Percentiles rank a stretch among this genome's conserved stretches.
Conservation (phyloP, 2,329 filamentous ascomycete species). For the Fusarium gaditjirri region DNA sequence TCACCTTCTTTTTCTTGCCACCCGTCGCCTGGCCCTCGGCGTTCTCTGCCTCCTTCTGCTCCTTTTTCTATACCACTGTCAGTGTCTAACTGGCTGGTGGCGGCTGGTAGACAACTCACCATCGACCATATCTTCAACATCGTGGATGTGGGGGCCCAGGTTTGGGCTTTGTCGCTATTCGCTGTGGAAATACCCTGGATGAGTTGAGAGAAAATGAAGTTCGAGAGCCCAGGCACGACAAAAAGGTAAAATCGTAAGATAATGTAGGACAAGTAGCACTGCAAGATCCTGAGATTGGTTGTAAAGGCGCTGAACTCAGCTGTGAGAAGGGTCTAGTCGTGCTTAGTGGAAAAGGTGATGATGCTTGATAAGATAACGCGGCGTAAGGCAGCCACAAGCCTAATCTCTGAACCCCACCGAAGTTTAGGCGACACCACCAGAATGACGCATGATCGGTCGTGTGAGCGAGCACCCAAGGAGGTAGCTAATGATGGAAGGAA, state of each 20-base stretch:
- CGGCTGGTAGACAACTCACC: constrained; percentile 61
- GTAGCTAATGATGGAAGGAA: not conserved
- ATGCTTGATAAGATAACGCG: constrained; percentile 47
- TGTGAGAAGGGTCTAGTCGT: constrained; percentile 32
- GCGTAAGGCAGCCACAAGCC: constrained; percentile 42
- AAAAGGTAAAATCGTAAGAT: not conserved
- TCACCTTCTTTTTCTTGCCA: constrained; percentile 98
- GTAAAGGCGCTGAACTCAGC: constrained; percentile 15
- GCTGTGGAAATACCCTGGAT: constrained; percentile 1
- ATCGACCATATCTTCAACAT: constrained; percentile 99
- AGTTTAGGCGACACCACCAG: constrained; percentile 36
- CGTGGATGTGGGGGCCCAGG: constrained; percentile 53
- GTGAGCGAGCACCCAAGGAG: not conserved
- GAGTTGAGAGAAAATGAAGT: not conserved
- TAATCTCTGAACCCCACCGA: constrained; percentile 28
- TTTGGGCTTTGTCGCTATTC: constrained; percentile 36
- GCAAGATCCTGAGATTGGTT: constrained; percentile 1
- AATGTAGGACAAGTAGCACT: not conserved
- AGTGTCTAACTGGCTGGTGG: constrained; percentile 17
- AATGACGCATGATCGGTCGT: not conserved
- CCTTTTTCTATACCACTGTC: constrained; percentile 76
- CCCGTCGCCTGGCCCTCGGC: constrained; percentile 76
- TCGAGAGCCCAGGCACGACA: not conserved
- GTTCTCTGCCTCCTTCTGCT: constrained; percentile 94
- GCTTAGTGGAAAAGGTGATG: constrained; percentile 42